A percentile compares a stretch with the other conserved stretches of the same genome.
Conservation (phyloP, 768 basidiomycete genomes). For the Kwoniella dendrophila region DNA sequence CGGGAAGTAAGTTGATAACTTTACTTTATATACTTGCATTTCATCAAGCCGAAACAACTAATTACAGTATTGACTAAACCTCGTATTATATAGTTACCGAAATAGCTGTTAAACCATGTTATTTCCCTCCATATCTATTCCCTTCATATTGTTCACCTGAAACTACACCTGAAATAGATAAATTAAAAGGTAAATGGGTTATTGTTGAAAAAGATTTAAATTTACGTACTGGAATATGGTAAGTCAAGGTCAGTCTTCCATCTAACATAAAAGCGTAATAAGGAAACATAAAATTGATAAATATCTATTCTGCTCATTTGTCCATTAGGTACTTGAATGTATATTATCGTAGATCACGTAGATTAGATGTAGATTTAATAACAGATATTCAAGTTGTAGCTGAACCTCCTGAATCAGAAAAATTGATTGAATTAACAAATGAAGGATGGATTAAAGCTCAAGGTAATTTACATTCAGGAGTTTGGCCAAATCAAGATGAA, state of each 20-base stretch:
- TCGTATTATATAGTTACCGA: constrained; percentile 67
- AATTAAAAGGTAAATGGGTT: constrained; percentile 75
- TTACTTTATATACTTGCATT: too few relatives aligned
- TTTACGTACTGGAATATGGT: constrained; percentile 64
- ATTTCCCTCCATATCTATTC: constrained; percentile 62
- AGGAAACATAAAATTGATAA: neutral
- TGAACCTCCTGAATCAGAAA: constrained; percentile 62
- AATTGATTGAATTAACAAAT: constrained; percentile 56
- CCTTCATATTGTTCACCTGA: constrained; percentile 69
- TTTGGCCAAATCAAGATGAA: constrained; percentile 61
- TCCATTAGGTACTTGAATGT: constrained; percentile 61
- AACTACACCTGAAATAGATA: constrained; percentile 71
- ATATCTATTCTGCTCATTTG: too few relatives aligned
- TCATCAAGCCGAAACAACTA: too few relatives aligned
- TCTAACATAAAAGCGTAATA: neutral
- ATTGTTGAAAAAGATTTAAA: constrained; percentile 81
- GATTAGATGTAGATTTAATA: constrained; percentile 77
- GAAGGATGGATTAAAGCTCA: constrained; percentile 67
- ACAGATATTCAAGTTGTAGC: constrained; percentile 71
- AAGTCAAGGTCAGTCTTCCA: constrained; percentile 38
- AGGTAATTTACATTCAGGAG: constrained; percentile 68
- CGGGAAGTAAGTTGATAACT: constrained; percentile 64
- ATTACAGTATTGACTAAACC: too few relatives aligned
- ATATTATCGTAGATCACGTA: constrained; percentile 81
- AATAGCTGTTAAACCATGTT: constrained; percentile 70